Percentiles rank a stretch among this genome's conserved stretches.
Evolutionary conservation across 1,284 basidiomycete genomes (phyloP).

Genomic region (Xerocomus minutiporus): DNA sequence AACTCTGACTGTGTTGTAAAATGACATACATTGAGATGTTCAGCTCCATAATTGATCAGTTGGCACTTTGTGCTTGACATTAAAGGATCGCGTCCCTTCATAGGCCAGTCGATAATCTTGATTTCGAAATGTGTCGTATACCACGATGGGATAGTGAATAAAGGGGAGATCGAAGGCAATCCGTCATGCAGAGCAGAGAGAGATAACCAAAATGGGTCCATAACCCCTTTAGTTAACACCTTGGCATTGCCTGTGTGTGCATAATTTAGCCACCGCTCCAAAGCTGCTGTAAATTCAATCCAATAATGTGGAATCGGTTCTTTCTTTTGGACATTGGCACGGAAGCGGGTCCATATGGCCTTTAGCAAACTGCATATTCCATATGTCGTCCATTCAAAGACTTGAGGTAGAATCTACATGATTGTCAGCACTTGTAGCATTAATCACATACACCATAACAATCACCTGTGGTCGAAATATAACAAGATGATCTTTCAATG

Average conservation of each 20-base stretch:
- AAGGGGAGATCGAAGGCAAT: background rate
- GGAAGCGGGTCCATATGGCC: background rate
- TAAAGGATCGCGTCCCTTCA: background rate
- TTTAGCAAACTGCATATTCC: background rate
- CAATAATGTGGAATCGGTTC: background rate
- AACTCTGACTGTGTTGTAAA: no score
- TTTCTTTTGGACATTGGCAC: background rate
- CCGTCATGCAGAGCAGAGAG: constrained; percentile 1
- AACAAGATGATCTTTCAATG: background rate
- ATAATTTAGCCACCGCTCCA: constrained; percentile 7
- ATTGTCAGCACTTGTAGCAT: background rate
- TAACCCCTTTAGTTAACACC: constrained; percentile 2
- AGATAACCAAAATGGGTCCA: constrained; percentile 9
- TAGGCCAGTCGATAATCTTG: background rate
- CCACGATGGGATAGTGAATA: background rate
- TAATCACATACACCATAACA: no score
- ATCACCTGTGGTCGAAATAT: background rate
- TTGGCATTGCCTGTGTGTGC: constrained; percentile 3
- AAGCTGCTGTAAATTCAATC: background rate
- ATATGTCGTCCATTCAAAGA: constrained; percentile 6
- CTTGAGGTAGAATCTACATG: background rate
- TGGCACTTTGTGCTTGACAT: background rate
- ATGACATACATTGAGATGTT: background rate
- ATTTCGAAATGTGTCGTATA: background rate
- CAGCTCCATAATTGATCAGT: background rate